A percentile compares a stretch with the other conserved stretches of the same genome.
phyloP scores from a whole-genome alignment of 345 rosid species.

The Corymbia maculata region DNA sequence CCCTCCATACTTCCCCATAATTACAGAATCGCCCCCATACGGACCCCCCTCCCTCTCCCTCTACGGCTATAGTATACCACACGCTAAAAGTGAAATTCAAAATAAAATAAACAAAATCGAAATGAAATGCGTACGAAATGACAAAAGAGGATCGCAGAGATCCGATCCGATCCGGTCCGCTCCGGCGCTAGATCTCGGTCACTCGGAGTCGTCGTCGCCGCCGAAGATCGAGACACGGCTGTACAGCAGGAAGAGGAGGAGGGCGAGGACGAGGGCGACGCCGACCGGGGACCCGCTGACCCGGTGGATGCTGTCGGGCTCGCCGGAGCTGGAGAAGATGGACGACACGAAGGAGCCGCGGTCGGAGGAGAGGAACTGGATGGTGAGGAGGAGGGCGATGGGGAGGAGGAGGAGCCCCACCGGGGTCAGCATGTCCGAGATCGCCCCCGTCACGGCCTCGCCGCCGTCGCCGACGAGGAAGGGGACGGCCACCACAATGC shows the following conservation, averaged over 20 bases:
- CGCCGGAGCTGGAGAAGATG: constrained; percentile 48
- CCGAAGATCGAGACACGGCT: constrained; percentile 76
- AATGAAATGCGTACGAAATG: background rate
- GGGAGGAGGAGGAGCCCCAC: constrained; percentile 75
- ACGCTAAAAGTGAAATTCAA: background rate
- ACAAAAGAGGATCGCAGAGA: background rate
- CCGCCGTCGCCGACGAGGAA: constrained; percentile 67
- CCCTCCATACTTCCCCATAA: background rate
- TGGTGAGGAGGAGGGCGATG: constrained; percentile 54
- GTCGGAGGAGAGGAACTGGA: constrained; percentile 83
- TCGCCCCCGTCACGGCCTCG: constrained; percentile 64
- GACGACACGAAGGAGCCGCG: constrained; percentile 52
- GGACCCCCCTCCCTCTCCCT: background rate
- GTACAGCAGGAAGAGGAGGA: constrained; percentile 59
- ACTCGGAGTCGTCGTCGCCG: constrained; percentile 51
- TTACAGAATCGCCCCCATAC: background rate
- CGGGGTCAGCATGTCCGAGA: constrained; percentile 70
- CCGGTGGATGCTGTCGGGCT: constrained; percentile 56
- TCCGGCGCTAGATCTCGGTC: background rate
- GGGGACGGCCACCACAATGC: constrained; percentile 54
- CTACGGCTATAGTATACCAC: background rate
- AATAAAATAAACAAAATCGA: background rate
- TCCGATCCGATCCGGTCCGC: background rate
- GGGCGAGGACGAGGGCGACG: constrained; percentile 52
- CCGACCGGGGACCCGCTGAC: constrained; percentile 75